Evolutionary conservation across 108 stramenopile genomes (phyloP).

Genomic region (Cylindrotheca fusiformis): DNA sequence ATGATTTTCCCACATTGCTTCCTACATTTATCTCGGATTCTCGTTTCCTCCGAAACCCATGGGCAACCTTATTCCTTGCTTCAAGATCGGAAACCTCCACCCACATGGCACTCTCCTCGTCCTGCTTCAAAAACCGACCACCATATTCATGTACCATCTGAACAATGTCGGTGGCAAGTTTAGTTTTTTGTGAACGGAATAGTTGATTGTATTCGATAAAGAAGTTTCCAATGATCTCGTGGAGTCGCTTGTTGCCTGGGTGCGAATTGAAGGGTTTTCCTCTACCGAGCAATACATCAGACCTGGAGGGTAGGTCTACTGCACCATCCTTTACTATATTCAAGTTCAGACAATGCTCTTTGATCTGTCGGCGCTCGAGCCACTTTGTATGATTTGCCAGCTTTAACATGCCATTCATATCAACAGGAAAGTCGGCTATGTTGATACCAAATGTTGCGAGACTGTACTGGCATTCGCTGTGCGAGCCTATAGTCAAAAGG

Average conservation of each 20-base stretch:
- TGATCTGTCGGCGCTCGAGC: constrained; percentile 1
- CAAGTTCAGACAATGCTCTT: neutral
- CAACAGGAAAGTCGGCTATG: constrained; percentile 12
- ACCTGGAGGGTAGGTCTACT: neutral
- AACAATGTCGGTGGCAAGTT: neutral
- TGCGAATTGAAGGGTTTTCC: constrained; percentile 78
- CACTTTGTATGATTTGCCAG: constrained; percentile 3
- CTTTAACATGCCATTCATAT: neutral
- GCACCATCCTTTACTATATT: neutral
- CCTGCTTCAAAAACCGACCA: constrained; percentile 12
- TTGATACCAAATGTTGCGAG: constrained; percentile 24
- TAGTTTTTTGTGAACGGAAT: constrained; percentile 3
- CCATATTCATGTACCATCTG: constrained; percentile 10
- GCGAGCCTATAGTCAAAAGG: constrained; percentile 4
- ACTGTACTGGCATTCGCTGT: constrained; percentile 26
- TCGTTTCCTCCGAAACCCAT: constrained; percentile 12
- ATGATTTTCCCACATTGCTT: too few relatives aligned
- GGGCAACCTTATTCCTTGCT: constrained; percentile 17
- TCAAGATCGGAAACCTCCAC: constrained; percentile 3
- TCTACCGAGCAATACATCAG: constrained; percentile 64
- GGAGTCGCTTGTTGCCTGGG: constrained; percentile 59
- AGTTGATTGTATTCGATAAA: neutral
- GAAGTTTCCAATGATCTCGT: constrained; percentile 47
- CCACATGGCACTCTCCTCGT: constrained; percentile 14
- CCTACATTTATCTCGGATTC: too few relatives aligned